Evolutionary conservation across 441 rosid genomes (phyloP), one percentile per base, ranked within the genome.

Genomic region (Capsella rubella): DNA sequence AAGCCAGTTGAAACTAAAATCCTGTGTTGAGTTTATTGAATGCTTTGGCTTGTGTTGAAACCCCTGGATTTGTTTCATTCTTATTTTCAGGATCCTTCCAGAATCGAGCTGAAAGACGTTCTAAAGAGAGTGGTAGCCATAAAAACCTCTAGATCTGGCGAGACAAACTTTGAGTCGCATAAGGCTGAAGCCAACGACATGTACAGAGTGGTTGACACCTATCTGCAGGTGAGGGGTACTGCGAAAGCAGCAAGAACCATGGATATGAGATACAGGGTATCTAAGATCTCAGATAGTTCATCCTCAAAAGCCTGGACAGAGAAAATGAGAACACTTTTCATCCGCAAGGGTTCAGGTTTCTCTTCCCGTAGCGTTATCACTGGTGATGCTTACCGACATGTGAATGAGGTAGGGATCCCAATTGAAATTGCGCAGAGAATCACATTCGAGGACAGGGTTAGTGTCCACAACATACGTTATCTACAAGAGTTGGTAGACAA

Each of bases 351-450:
- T 32, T 93, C 93, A 42, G 99, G 99, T 40, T 95, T 93, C 65
- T 93, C 98, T 57, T 95, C 99, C 14, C 93, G 99, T n/a, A 85
- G 90, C 79, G 98, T 95, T 75, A 91, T 95, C 63, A 91, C 99
- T 34, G 99, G 99, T 45, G 99, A 95, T 80, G 84, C 97, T 3
- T 95, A 86, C 68, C 89, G 85, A 60, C 75, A 50, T 57, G 99
- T 93, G 10, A 87, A 87, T 71, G 92, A 93, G 70, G 89, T 95
- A 74, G 99, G 97, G 1, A 80, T 93, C 29, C 99, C 98, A 11
- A 76, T 57, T 49, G 99, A 93, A 64, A 79, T 95, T 67, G 99
- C 99, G 2, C 97, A 87, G 58, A 79, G 91, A 49, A 93, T 95
- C 55, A 95, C 99, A 0, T 89, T 91, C 15, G 99, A 91, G 83